Evolutionary conservation across 345 rosid species (phyloP).

Genomic region (Hypericum androsaemum): DNA sequence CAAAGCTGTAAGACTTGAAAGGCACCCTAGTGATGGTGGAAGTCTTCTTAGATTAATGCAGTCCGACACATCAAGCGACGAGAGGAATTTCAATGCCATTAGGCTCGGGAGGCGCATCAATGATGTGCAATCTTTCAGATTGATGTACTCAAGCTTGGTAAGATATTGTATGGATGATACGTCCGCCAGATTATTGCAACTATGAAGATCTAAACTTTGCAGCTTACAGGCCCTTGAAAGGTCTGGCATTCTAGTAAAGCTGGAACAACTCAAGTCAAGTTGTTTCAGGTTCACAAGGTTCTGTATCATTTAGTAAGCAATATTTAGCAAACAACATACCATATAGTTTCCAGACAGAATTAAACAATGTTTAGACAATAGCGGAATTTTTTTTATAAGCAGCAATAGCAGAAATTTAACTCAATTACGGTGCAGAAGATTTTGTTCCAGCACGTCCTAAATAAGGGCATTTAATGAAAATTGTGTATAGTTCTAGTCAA

Average conservation of each 20-base stretch:
- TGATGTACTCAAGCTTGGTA: neutral
- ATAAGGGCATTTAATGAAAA: no score
- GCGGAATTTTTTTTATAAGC: no score
- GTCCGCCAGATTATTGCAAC: neutral
- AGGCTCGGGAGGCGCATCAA: neutral
- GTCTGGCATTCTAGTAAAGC: neutral
- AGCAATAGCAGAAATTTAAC: no score
- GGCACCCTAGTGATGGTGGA: conserved; percentile 1
- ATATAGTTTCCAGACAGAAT: no score
- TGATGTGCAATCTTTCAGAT: neutral
- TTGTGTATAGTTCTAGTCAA: no score
- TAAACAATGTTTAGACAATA: no score
- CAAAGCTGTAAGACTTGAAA: neutral
- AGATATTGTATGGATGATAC: conserved; percentile 1
- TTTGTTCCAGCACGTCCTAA: no score
- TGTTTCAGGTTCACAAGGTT: neutral
- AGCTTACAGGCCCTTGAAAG: neutral
- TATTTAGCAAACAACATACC: no score
- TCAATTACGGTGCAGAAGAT: no score
- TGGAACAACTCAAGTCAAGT: neutral
- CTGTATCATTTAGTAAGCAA: neutral
- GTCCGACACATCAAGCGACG: neutral
- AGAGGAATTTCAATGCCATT: neutral
- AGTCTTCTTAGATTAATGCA: neutral
- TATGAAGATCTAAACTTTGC: neutral